Evolutionary conservation across 1,139 yeast genomes (phyloP), one percentile per base, ranked within the genome.

Genomic region (Diutina neorugosa): DNA sequence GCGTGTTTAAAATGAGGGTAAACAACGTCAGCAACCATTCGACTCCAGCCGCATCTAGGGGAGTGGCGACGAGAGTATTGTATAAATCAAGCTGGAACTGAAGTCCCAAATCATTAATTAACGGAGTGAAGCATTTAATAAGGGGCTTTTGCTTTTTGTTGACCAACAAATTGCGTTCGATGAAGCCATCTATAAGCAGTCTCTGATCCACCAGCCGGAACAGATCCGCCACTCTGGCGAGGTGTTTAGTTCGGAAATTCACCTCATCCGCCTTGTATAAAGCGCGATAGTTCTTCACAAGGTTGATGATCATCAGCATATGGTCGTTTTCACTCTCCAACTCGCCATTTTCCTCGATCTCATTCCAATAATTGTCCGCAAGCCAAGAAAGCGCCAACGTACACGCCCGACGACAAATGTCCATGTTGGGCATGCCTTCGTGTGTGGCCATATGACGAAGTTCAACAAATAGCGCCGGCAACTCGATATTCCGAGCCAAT

Each of bases 391-490:
- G 65, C 0, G 96, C 96, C 54, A 78, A 71, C 5, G 64, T 62
- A 5, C 82, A 69, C 5, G 84, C 80, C 34, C 71, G 65, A 44
- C 96, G 71, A 21, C 93, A 72, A 67, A 86, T 74, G 51, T 77
- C 81, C 47, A 89, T 61, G 42, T 86, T 76, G 0, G 98, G 97
- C 21, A 93, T 67, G 16, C 71, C 75, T 60, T 93, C 98, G 65
- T 94, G 99, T 0, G 98, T 93, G 5, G 96, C 93, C 64, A 82
- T 79, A 65, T 94, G 98, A 57, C 99, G 73, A 44, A 90, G 64
- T 63, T 94, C 98, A 0, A 94, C 98, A 67, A 94, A 90, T 62
- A 79, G 80, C 41, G 85, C 76, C 0, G 98, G 97, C 21, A 94
- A 69, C 1, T 80, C 79, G 21, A 88, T 68, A 46, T 77, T 75